phyloP scores from a whole-genome alignment of 1,284 basidiomycete species.

The Ceratobasidium theobromae region DNA sequence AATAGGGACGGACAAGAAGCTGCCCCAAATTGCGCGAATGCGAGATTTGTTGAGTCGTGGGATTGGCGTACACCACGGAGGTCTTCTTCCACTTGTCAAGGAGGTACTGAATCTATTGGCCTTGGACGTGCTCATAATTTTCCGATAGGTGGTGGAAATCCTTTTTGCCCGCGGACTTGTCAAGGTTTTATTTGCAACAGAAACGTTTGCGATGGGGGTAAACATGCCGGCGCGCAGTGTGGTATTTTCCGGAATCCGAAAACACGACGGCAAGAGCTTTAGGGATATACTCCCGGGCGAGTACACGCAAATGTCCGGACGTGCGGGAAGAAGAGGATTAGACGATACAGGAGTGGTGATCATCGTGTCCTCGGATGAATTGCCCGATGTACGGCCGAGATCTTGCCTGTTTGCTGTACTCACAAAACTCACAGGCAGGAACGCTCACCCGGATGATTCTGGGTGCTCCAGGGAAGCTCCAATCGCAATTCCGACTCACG shows the following conservation, averaged over 20 bases:
- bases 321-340: conserved; percentile 93
- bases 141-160: conserved; percentile 84
- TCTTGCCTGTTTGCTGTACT: neutral
- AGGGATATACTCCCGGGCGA: conserved; percentile 87
- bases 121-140: neutral
- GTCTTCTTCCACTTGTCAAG: conserved; percentile 95
- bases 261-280: conserved; percentile 94
- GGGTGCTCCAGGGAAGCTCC: conserved; percentile 87
- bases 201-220: conserved; percentile 99
- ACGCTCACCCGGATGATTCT: conserved; percentile 89
- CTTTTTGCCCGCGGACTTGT: conserved; percentile 95
- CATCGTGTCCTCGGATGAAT: conserved; percentile 79
- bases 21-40: conserved; percentile 96
- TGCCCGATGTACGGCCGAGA: conserved; percentile 71
- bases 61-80: conserved; percentile 97
- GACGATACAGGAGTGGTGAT: conserved; percentile 96
- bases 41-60: conserved; percentile 87
- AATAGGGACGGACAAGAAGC: conserved; percentile 82
- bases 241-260: conserved; percentile 93
- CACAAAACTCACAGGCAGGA: conserved; percentile 54
- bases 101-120: conserved; percentile 56
- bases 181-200: conserved; percentile 96
- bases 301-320: conserved; percentile 99
- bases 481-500: conserved; percentile 95
- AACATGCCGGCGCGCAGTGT: conserved; percentile 99